Evolutionary conservation across 805 yeast species (phyloP), one percentile per base, ranked within the genome.

Genomic region (Sugiyamaella valdiviana): DNA sequence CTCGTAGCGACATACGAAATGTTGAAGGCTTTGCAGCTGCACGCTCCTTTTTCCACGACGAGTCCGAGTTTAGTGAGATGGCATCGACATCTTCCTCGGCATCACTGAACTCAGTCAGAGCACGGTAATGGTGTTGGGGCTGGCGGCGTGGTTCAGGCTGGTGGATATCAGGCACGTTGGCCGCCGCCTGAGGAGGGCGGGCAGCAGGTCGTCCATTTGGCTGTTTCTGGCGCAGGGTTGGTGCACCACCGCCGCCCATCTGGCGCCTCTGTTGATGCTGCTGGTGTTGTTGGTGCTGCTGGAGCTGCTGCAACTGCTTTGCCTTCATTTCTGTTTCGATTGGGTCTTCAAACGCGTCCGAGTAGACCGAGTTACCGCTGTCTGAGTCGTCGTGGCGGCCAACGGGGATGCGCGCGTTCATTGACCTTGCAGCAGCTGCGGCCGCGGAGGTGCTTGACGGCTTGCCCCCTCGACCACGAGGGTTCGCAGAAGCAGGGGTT

Each of bases 31-130:
- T 20, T 2, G 36, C 23, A 5, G 38, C 22, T 6, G 46, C 40
- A 21, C 59, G 57, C 15, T 55, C 59, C 15, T 51, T 39, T 22
- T 51, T 47, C 56, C 56, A 56, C 24, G 60, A 56, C 23, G 60
- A 57, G 19, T 57, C 60, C 9, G 59, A 54, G 35, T 51, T 53
- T 23, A 56, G 38, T 6, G 59, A 56, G 3, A 55, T 51, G 12
- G 36, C 44, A 35, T 56, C 59, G 20, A 54, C 45, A 36, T 43
- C 47, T 15, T 52, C 52, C 14, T 46, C 55, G 14, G 36, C 45
- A 36, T 36, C 36, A 19, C 40, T 46, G 29, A 35, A 17, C 17
- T 21, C 41, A 2, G 48, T 39, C 16, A 45, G 21, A 6, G 43
- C 44, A 16, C 48, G 40, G 26, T 45, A 45, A 24, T 45, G 48